These are phyloP conservation scores for Aphanomyces invadans DNA, from an alignment of 352 stramenopile genomes.

Conservation along the genomic window DNA sequence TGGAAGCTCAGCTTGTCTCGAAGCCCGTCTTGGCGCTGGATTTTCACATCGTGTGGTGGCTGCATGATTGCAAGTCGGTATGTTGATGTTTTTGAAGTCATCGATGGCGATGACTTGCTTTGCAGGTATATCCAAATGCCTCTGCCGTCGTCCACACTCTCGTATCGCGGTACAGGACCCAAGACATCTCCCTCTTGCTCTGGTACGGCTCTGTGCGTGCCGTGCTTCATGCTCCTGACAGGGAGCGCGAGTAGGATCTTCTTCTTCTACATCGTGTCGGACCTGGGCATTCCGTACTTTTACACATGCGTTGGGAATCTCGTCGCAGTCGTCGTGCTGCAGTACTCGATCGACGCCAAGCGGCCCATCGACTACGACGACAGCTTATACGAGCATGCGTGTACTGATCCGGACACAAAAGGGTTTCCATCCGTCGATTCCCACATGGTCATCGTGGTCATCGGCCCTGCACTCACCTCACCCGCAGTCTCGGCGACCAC, in stretches of 20 bases:
- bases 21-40: background rate
- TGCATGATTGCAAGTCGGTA: background rate
- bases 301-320: slow-evolving; percentile 59
- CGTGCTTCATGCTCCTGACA: background rate
- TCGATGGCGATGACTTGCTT: background rate
- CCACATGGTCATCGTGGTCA: slow-evolving; percentile 65
- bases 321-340: slow-evolving; percentile 38
- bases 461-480: slow-evolving; percentile 42
- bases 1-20: background rate
- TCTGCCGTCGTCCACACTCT: background rate
- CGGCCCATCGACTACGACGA: slow-evolving; percentile 48
- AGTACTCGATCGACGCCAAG: slow-evolving; percentile 36
- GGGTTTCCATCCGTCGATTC: slow-evolving; percentile 65
- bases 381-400: slow-evolving; percentile 27
- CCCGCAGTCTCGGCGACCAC: slow-evolving; percentile 29
- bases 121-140: background rate
- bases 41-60: slow-evolving; percentile 6
- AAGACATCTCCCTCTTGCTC: slow-evolving; percentile 55
- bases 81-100: background rate
- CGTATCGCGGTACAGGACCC: slow-evolving; percentile 41
- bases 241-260: slow-evolving; percentile 36
- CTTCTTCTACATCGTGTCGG: slow-evolving; percentile 45
- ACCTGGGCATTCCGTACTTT: slow-evolving; percentile 57
- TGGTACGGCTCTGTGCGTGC: slow-evolving; percentile 31
- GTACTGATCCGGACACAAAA: slow-evolving; percentile 39